Evolutionary conservation across 2,329 filamentous ascomycete genomes (phyloP).

Genomic region (Malbranchea cinnamomea): DNA sequence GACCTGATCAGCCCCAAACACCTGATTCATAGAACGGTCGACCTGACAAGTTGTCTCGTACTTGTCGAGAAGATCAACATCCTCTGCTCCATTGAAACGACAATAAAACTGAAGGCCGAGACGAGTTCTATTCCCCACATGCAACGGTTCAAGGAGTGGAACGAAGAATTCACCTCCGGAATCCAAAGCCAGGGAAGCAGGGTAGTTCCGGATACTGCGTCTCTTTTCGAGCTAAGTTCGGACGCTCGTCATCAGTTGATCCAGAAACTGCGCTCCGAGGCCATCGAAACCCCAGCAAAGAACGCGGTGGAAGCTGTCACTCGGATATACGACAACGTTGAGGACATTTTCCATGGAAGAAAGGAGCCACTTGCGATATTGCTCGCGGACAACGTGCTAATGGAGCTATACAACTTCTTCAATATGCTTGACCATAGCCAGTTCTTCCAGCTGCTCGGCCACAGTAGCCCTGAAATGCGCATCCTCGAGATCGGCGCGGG

Average conservation of each 20-base stretch:
- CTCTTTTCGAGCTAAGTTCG: not conserved
- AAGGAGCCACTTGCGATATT: not conserved
- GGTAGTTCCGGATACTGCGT: not conserved
- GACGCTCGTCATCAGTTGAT: slow-evolving; percentile 1
- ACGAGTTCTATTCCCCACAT: not conserved
- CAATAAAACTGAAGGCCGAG: not conserved
- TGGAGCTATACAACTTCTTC: slow-evolving; percentile 1
- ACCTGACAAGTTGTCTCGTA: slow-evolving; percentile 1
- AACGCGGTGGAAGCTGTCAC: not conserved
- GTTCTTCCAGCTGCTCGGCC: slow-evolving; percentile 3
- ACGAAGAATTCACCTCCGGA: not conserved
- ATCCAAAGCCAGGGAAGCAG: not conserved
- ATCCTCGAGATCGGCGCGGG: slow-evolving; percentile 14
- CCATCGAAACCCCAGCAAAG: not conserved
- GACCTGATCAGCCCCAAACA: not conserved
- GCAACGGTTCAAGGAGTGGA: not conserved
- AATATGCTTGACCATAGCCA: slow-evolving; percentile 2
- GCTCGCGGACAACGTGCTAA: not conserved
- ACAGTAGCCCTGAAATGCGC: slow-evolving; percentile 8
- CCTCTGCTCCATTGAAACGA: not conserved
- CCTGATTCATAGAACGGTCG: not conserved
- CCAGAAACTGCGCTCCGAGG: slow-evolving; percentile 1
- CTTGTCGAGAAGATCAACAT: not conserved
- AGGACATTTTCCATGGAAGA: slow-evolving; percentile 2
- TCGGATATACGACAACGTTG: not conserved